These are phyloP conservation scores for Quercus tomentella DNA, from an alignment of 331 rosid genomes.

Conservation along the genomic window DNA sequence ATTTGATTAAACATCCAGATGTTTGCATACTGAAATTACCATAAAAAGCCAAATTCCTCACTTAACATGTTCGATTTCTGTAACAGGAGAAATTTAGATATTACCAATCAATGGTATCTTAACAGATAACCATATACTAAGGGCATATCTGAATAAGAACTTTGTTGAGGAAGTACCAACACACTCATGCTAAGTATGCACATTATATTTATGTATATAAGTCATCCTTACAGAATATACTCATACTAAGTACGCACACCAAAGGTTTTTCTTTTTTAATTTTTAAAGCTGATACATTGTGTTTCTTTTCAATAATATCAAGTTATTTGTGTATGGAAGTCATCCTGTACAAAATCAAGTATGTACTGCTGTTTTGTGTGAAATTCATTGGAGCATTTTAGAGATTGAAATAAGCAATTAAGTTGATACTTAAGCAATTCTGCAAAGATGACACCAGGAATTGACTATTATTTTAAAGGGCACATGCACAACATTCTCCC, in stretches of 20 bases:
- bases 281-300: conserved; percentile 4
- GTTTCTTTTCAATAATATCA: conserved; percentile 14
- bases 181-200: background rate
- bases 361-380: background rate
- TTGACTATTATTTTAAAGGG: background rate
- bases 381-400: conserved; percentile 7
- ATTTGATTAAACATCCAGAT: background rate
- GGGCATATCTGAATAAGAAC: background rate
- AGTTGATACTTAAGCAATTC: conserved; percentile 1
- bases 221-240: background rate
- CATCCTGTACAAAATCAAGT: conserved; percentile 1
- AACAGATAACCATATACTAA: background rate
- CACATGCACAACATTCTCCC: background rate
- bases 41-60: background rate
- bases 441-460: background rate
- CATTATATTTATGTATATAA: background rate
- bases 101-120: background rate
- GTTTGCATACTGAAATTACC: background rate
- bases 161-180: background rate
- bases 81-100: background rate
- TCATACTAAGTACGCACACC: background rate
- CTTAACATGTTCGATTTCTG: background rate
- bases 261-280: background rate
- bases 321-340: conserved; percentile 6
- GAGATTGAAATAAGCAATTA: conserved; percentile 12